Conservation (phyloP, 169 alveolate genomes). For the Theileria equi region DNA sequence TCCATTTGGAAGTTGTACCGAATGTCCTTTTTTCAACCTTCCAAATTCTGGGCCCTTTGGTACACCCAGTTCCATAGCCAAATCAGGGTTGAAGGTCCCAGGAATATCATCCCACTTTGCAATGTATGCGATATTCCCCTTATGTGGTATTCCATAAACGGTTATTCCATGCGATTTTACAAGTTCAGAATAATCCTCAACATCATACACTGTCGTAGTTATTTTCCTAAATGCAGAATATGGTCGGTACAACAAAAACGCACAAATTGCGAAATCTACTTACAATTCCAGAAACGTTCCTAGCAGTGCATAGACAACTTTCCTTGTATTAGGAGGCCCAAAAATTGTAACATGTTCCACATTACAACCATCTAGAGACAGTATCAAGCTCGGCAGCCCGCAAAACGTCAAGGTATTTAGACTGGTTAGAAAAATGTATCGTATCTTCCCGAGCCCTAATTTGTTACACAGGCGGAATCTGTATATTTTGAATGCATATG, state of each 20-base stretch:
- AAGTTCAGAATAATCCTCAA: not conserved
- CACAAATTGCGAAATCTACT: no score
- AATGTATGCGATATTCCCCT: conserved; percentile 1
- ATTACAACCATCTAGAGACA: conserved; percentile 76
- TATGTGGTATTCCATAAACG: not conserved
- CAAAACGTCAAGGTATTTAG: conserved; percentile 68
- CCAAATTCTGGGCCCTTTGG: conserved; percentile 82
- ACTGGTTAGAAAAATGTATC: conserved; percentile 71
- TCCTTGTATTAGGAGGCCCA: conserved; percentile 74
- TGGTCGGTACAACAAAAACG: no score
- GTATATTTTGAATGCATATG: no score
- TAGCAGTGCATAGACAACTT: conserved; percentile 35
- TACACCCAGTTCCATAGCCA: conserved; percentile 15
- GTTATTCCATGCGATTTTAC: conserved; percentile 8
- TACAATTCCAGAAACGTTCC: conserved; percentile 60
- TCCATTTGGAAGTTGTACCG: conserved; percentile 71
- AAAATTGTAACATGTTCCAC: conserved; percentile 58
- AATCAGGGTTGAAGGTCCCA: conserved; percentile 19
- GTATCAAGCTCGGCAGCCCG: conserved; percentile 80
- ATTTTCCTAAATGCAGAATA: not conserved
- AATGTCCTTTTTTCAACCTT: conserved; percentile 80
- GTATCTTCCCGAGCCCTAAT: conserved; percentile 67
- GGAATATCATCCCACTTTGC: conserved; percentile 2
- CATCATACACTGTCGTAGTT: not conserved
- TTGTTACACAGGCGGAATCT: conserved; percentile 75